These are phyloP conservation scores for Testicularia cyperi DNA, from an alignment of 1,284 basidiomycete genomes.

Conservation along the genomic window DNA sequence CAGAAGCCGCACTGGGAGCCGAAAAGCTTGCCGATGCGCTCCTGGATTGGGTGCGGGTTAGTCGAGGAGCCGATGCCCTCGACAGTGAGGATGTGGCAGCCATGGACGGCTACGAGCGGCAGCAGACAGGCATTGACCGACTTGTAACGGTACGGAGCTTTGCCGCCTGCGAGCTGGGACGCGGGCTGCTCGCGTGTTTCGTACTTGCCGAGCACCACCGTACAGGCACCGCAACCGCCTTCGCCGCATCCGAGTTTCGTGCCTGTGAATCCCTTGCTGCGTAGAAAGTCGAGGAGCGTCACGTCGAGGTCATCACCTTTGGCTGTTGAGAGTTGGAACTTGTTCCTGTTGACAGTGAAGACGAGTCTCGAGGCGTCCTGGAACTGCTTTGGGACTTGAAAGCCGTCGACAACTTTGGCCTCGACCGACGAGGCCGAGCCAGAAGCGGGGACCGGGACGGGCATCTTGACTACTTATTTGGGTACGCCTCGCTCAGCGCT, in stretches of 20 bases:
- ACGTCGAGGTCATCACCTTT: slow-evolving; percentile 37
- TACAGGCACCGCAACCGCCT: slow-evolving; percentile 61
- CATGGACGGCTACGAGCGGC: slow-evolving; percentile 58
- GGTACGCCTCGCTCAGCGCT: no score
- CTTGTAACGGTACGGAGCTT: slow-evolving; percentile 52
- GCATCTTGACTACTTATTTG: no score
- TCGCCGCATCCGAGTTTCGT: slow-evolving; percentile 61
- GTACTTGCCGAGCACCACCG: slow-evolving; percentile 52
- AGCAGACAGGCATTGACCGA: slow-evolving; percentile 61
- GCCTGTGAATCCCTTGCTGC: slow-evolving; percentile 58
- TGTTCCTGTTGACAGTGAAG: slow-evolving; percentile 39
- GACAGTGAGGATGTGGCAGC: slow-evolving; percentile 60
- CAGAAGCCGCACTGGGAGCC: slow-evolving; percentile 60
- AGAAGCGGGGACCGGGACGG: slow-evolving; percentile 6
- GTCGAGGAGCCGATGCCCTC: slow-evolving; percentile 58
- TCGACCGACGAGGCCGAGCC: neutral
- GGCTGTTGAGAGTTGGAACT: slow-evolving; percentile 26
- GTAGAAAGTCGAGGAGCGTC: slow-evolving; percentile 60
- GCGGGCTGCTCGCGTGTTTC: slow-evolving; percentile 1
- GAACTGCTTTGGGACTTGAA: slow-evolving; percentile 25
- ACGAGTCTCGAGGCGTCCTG: slow-evolving; percentile 24
- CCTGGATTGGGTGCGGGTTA: slow-evolving; percentile 61
- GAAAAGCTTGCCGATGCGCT: slow-evolving; percentile 58
- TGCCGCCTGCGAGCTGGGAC: slow-evolving; percentile 2
- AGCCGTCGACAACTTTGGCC: slow-evolving; percentile 22